These are phyloP conservation scores for Pythium grandisporangium DNA, from an alignment of 352 stramenopile species.

Conservation along the genomic window DNA sequence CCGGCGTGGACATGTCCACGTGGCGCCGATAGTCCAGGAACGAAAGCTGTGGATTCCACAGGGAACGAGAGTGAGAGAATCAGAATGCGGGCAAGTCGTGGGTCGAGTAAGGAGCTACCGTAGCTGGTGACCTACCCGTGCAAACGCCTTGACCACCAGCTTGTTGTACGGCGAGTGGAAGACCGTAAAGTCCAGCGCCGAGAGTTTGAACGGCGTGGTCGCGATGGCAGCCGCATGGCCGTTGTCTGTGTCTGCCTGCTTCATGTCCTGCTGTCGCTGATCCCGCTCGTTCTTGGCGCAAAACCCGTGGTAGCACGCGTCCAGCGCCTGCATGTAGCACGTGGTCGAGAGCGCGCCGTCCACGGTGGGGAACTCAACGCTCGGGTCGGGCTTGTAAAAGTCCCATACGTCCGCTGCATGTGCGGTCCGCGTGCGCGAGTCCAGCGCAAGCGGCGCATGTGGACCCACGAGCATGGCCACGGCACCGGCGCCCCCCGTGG, in stretches of 20 bases:
- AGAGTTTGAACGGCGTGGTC: slow-evolving; percentile 40
- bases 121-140: slow-evolving; percentile 44
- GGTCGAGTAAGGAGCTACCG: background rate
- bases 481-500: slow-evolving; percentile 89
- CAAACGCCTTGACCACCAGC: slow-evolving; percentile 95
- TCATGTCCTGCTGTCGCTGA: too few species aligned
- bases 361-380: slow-evolving; percentile 93
- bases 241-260: too few species aligned
- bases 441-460: slow-evolving; percentile 90
- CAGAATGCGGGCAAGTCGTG: background rate
- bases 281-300: slow-evolving; percentile 75
- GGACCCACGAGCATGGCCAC: slow-evolving; percentile 95
- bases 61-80: too few species aligned
- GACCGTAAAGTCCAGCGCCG: slow-evolving; percentile 87
- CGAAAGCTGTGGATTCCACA: too few species aligned
- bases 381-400: slow-evolving; percentile 95
- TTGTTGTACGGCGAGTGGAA: slow-evolving; percentile 99
- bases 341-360: slow-evolving; percentile 92
- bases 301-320: slow-evolving; percentile 92
- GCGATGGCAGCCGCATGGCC: slow-evolving; percentile 4
- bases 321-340: slow-evolving; percentile 94
- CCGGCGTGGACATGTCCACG: too few species aligned
- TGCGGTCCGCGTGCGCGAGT: slow-evolving; percentile 85
- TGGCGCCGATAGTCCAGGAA: slow-evolving; percentile 51
- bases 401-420: slow-evolving; percentile 94